Percentiles rank a stretch among this genome's conserved stretches.
phyloP scores from a whole-genome alignment of 345 rosid genomes.

The Linum tenue region DNA sequence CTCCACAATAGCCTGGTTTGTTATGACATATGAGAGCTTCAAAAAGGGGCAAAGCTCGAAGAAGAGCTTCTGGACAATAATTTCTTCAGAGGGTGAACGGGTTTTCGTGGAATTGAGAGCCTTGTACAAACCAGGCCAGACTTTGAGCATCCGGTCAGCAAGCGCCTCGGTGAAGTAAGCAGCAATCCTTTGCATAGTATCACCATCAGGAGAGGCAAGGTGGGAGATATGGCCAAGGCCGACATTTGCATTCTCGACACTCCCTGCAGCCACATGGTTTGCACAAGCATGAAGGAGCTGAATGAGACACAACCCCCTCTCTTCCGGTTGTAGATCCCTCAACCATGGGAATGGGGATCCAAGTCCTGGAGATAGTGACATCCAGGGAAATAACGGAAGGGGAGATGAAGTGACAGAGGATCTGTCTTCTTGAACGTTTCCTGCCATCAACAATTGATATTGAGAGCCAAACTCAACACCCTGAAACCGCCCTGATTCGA shows the following conservation, averaged over 20 bases:
- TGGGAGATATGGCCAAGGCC: constrained; percentile 9
- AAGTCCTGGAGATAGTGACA: neutral
- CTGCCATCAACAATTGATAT: neutral
- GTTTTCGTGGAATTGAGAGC: constrained; percentile 2
- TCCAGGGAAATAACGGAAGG: neutral
- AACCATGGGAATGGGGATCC: constrained; percentile 4
- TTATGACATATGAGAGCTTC: neutral
- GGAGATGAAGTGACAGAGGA: constrained; percentile 2
- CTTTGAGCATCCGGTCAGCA: constrained; percentile 6
- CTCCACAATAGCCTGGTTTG: constrained; percentile 6
- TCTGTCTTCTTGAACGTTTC: constrained; percentile 1
- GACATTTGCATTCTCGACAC: constrained; percentile 8
- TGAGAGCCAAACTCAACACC: neutral
- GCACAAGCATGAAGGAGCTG: constrained; percentile 11
- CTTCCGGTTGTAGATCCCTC: constrained; percentile 5
- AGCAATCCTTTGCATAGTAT: constrained; percentile 8
- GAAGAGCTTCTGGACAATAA: neutral
- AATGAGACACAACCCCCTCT: constrained; percentile 10
- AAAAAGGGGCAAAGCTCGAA: constrained; percentile 2
- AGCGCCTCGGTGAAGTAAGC: constrained; percentile 11
- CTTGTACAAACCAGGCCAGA: constrained; percentile 3
- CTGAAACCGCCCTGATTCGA: neutral
- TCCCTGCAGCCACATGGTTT: constrained; percentile 7
- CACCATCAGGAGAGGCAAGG: constrained; percentile 10
- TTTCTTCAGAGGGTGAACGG: neutral